Base-by-base conservation (phyloP, 2,329 filamentous ascomycete species). In the Ophiostoma sp. region DNA sequence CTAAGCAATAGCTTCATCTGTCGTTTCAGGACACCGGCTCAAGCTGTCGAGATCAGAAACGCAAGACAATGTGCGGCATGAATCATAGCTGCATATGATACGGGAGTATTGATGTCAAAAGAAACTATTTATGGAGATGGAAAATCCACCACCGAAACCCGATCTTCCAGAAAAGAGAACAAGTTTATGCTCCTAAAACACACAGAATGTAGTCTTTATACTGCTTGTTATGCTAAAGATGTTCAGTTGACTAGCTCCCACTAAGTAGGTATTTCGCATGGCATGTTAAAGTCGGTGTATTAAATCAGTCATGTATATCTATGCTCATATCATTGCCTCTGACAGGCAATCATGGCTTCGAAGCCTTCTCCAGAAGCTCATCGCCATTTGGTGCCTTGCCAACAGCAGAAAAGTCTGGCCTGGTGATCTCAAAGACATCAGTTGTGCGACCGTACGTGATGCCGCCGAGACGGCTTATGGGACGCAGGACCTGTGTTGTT, bases 391-490 rank as follows among this genome's bases (percentile, higher is more conserved):
- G 80, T 20, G 81, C 80, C 15, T 81, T 69, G 70, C 85, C 81
- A 74, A 73, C 68, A 2, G 80, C 80, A 35, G 81, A 78, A 71
- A 83, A 89, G 70, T 84, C 83, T 0, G 85, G 88, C 57, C 90
- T 82, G 6, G 85, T 86, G 33, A 97, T 79, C 82, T 97, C 93
- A 35, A 92, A 80, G 0, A 82, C 89, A 73, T 94, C 88, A 0
- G 85, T 88, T 0, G 86, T 82, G 62, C 93, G 85, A 0, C 85
- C 90, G 77, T 97, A 98, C 0, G 90, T 90, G 75, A 97, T 96
- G 1, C 94, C 94, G 35, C 94, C 94, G 33, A 97, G 76, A 52
- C 94, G 86, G 73, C 87, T 87, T 20, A 97, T 84, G 0, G 94
- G 93, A 72, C 87, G 87, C 70, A 97, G 80, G 10, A 96, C 84